Percentiles rank a stretch among this genome's conserved stretches.
phyloP scores from a whole-genome alignment of 441 rosid genomes.

The Mallotus japonicus region DNA sequence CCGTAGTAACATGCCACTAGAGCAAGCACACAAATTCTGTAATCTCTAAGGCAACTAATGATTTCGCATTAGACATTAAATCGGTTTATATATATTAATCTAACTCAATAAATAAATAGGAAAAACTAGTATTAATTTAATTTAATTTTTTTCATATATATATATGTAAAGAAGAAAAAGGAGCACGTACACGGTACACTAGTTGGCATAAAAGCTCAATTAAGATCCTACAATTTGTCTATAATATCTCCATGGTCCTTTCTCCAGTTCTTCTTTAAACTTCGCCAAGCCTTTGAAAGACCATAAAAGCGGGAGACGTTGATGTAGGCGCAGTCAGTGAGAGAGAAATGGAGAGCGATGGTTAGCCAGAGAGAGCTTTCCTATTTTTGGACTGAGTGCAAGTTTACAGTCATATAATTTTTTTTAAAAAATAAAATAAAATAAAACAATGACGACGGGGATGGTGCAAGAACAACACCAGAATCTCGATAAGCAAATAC shows the following conservation, averaged over 20 bases:
- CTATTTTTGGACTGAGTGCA: not conserved
- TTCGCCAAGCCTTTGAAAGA: conserved; percentile 38
- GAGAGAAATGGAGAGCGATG: conserved; percentile 16
- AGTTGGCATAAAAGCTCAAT: not conserved
- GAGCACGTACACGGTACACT: not conserved
- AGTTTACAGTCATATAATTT: not conserved
- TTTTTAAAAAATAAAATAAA: not conserved
- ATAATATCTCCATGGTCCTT: not conserved
- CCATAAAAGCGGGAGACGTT: conserved; percentile 68
- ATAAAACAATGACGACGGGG: conserved; percentile 34
- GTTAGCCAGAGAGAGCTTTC: conserved; percentile 4
- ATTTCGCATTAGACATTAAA: too few relatives aligned
- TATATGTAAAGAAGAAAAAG: too few relatives aligned
- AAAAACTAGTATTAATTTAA: too few relatives aligned
- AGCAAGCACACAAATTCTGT: too few relatives aligned
- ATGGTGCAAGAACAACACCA: conserved; percentile 39
- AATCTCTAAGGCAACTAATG: too few relatives aligned
- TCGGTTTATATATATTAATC: too few relatives aligned
- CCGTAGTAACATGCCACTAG: too few relatives aligned
- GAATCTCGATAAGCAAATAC: conserved; percentile 62
- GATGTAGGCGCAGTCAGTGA: conserved; percentile 30
- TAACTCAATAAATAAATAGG: too few relatives aligned
- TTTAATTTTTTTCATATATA: too few relatives aligned
- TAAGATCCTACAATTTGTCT: conserved; percentile 11
- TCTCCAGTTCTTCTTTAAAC: conserved; percentile 33